These are phyloP conservation scores for Hyaloraphidium curvatum DNA, from an alignment of 192 early-diverging fungal species.

Conservation along the genomic window DNA sequence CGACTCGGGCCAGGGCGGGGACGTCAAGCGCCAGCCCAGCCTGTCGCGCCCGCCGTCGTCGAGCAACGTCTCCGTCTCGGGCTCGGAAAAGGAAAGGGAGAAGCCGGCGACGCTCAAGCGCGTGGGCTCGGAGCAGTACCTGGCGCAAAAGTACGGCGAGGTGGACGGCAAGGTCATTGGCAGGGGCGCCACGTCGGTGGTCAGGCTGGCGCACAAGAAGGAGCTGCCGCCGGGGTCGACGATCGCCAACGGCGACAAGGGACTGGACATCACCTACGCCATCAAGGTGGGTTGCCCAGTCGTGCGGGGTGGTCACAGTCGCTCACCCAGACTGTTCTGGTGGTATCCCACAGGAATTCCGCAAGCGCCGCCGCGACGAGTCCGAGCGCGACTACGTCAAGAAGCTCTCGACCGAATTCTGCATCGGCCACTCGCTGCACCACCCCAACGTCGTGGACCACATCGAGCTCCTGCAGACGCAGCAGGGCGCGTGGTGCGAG, in stretches of 20 bases:
- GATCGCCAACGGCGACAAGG: no score
- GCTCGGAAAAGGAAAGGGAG: no score
- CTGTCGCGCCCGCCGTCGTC: no score
- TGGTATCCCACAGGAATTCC: no score
- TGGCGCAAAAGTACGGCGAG: neutral
- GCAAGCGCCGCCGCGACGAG: conserved; percentile 40
- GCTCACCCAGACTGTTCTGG: no score
- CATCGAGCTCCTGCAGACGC: conserved; percentile 34
- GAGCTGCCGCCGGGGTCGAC: neutral
- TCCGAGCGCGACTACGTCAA: conserved; percentile 56
- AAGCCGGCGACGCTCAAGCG: no score
- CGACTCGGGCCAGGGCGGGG: no score
- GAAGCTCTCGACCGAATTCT: conserved; percentile 68
- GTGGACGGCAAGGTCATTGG: neutral
- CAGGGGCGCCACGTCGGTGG: neutral
- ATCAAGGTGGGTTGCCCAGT: no score
- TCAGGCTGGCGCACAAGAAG: neutral
- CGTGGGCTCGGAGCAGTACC: neutral
- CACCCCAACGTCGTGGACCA: conserved; percentile 66
- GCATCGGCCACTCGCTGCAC: conserved; percentile 51
- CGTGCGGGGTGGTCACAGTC: no score
- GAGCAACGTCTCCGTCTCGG: no score
- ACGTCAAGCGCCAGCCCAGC: no score
- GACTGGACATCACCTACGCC: no score
- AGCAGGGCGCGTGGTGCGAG: conserved; percentile 23